Base-by-base conservation (phyloP, 805 yeast species). In the Lipomyces japonicus region DNA sequence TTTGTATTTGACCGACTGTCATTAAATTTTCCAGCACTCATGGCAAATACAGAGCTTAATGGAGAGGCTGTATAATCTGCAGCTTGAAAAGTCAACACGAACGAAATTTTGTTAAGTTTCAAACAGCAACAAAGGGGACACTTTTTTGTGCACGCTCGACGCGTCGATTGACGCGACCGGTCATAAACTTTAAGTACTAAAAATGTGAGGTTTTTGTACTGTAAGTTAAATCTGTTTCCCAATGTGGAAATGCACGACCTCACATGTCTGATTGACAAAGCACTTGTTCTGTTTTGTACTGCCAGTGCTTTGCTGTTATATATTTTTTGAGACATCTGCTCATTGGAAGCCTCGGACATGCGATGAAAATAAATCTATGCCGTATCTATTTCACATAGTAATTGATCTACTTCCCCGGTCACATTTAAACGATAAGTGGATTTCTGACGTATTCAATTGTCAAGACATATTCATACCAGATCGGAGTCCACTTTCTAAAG, bases 351-450 rank as follows among this genome's bases (percentile, higher is more conserved):
- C 16, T n/a, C n/a, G 21, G 18, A 35, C 7, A 35, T 35, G 39
- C 10, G 10, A 9, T n/a, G 19, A 35, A 18, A 35, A 38, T 14
- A 16, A 16, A n/a, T 43, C 39, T n/a, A 52, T 52, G 56, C 49
- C 45, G 19, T 44, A 36, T 22, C 46, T 25, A 22, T 52, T 41
- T 43, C 53, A 48, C 18, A 28, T 52, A 19, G 48, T 48, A 12
- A 4, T 52, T 22, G 56, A 52, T 40, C 40, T 52, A 12, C 41
- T 43, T 6, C 42, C 53, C 14, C 14, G 38, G 35, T 28, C 47
- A 14, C n/a, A n/a, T n/a, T n/a, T n/a, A n/a, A n/a, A n/a, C 18
- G 56, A 44, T 26, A 18, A 21, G 30, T 52, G 56, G 56, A 41
- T 30, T 7, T 7, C 5, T 34, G 26, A 16, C 10, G 50, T 34